Percentiles rank a stretch among this genome's conserved stretches.
Evolutionary conservation across 352 stramenopile genomes (phyloP).

Genomic region (Paralagenidium karlingii): DNA sequence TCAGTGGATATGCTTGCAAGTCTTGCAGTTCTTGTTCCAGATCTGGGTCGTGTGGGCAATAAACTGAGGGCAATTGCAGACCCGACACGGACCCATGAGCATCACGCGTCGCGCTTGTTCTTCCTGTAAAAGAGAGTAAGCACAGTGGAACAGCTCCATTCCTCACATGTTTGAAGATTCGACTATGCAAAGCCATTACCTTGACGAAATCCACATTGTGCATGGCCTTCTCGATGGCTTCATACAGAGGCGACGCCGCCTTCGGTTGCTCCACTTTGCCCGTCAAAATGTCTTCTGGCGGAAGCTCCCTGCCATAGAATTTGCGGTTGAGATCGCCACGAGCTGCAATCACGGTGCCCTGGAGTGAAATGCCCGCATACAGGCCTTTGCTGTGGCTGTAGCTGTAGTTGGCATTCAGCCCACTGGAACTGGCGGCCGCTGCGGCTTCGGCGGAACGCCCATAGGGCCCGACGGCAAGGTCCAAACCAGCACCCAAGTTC

Average conservation of each 20-base stretch:
- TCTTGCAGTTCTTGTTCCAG: slow-evolving; percentile 58
- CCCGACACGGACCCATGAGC: slow-evolving; percentile 25
- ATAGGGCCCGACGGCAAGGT: slow-evolving; percentile 72
- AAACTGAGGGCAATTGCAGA: slow-evolving; percentile 30
- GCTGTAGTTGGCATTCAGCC: slow-evolving; percentile 77
- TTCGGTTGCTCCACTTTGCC: slow-evolving; percentile 69
- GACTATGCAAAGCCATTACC: no score
- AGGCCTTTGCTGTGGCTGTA: slow-evolving; percentile 82
- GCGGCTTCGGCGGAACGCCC: slow-evolving; percentile 60
- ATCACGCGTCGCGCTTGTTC: slow-evolving; percentile 15
- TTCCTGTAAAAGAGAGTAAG: no score
- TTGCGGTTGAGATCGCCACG: slow-evolving; percentile 77
- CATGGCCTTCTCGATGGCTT: no score
- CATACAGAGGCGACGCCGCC: slow-evolving; percentile 71
- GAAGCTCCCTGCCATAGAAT: slow-evolving; percentile 82
- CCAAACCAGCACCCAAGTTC: slow-evolving; percentile 70
- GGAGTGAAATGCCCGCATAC: slow-evolving; percentile 68
- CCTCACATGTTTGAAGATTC: no score
- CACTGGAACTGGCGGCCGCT: slow-evolving; percentile 62
- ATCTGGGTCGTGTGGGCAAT: slow-evolving; percentile 26
- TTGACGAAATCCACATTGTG: no score
- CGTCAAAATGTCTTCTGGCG: slow-evolving; percentile 72
- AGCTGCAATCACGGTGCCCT: slow-evolving; percentile 70
- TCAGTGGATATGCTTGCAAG: slow-evolving; percentile 36
- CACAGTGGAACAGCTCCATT: no score